Conservation (phyloP, 257 asterid genomes). For the Perilla frutescens region DNA sequence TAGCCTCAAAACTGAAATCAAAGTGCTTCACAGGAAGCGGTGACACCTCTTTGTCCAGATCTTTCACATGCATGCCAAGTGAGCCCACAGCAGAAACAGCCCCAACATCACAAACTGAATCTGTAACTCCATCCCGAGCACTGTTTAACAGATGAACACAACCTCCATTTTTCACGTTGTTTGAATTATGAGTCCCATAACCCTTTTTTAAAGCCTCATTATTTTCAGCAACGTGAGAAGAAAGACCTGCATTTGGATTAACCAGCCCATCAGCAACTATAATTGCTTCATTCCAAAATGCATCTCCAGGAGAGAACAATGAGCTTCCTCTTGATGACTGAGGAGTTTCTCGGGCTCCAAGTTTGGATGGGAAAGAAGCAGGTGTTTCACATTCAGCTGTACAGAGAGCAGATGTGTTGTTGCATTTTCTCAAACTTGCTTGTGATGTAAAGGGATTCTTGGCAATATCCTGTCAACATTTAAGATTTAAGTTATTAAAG, state of each 20-base stretch:
- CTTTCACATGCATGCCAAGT: conserved; percentile 49
- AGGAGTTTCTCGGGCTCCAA: conserved; percentile 65
- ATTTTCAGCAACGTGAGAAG: conserved; percentile 47
- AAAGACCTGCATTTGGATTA: conserved; percentile 50
- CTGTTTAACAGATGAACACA: conserved; percentile 34
- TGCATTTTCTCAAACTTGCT: conserved; percentile 80
- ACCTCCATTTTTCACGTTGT: conserved; percentile 48
- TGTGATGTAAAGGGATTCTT: conserved; percentile 48
- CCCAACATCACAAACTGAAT: conserved; percentile 41
- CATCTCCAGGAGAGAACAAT: conserved; percentile 91
- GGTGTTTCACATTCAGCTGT: conserved; percentile 65
- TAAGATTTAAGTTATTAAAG: conserved; percentile 30
- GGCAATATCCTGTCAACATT: conserved; percentile 53
- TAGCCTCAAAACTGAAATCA: conserved; percentile 77
- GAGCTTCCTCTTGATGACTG: conserved; percentile 75
- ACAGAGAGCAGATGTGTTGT: conserved; percentile 39
- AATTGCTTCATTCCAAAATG: conserved; percentile 97
- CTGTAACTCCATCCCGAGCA: conserved; percentile 35
- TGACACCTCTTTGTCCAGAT: conserved; percentile 65
- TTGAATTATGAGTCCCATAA: conserved; percentile 44
- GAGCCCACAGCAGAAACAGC: conserved; percentile 52
- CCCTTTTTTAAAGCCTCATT: conserved; percentile 46
- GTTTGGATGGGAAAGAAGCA: conserved; percentile 42
- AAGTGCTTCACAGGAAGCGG: conserved; percentile 95
- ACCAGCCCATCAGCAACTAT: conserved; percentile 82